Percentiles rank a stretch among this genome's conserved stretches.
Evolutionary conservation across 805 yeast species (phyloP).

Genomic region (Lipomyces chichibuensis): DNA sequence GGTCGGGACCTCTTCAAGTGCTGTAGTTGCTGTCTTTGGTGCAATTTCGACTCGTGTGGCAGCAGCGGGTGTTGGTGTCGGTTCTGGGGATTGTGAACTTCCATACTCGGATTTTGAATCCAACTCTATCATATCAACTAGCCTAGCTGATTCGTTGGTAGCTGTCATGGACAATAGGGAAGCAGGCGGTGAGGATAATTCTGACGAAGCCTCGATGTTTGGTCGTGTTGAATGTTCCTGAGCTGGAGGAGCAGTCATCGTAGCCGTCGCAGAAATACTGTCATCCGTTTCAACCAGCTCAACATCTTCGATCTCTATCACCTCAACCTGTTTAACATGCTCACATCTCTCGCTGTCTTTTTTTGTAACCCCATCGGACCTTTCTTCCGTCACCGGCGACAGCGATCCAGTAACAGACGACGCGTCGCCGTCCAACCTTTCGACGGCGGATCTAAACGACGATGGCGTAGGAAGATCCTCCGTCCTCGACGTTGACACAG

Average conservation of each 20-base stretch:
- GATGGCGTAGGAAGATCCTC: not conserved
- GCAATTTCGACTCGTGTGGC: not conserved
- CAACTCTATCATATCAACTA: not conserved
- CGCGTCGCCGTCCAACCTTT: not conserved
- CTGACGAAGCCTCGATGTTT: not conserved
- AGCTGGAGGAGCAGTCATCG: not conserved
- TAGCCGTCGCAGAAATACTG: not conserved
- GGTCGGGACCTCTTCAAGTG: not conserved
- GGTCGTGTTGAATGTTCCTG: not conserved
- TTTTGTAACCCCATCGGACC: not conserved
- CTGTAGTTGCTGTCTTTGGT: not conserved
- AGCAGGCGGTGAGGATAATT: constrained; percentile 1
- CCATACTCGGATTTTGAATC: not conserved
- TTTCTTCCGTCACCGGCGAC: not conserved
- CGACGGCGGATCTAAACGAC: not conserved
- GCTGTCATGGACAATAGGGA: not conserved
- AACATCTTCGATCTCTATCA: not conserved
- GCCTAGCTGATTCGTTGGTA: not conserved
- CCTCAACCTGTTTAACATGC: not conserved
- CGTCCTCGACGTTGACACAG: not conserved
- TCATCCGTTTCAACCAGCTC: not conserved
- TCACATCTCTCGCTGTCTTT: not conserved
- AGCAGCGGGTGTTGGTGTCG: not conserved
- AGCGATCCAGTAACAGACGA: not conserved
- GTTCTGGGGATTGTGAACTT: not conserved